phyloP scores from a whole-genome alignment of 2,329 filamentous ascomycete species.

The Monosporascus cannonballus region DNA sequence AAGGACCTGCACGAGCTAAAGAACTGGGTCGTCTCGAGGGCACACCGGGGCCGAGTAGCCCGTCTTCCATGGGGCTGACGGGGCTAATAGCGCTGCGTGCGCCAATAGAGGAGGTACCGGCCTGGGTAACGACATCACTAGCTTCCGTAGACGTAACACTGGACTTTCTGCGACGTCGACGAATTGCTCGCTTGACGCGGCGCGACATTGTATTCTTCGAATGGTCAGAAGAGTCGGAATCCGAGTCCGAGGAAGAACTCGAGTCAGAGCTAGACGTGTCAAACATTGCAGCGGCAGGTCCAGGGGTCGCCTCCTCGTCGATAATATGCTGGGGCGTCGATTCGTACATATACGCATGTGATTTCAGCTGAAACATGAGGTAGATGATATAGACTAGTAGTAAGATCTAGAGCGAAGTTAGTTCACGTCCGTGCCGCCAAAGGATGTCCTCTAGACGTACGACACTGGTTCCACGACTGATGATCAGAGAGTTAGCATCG shows the following conservation, averaged over 20 bases:
- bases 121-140: constrained; percentile 21
- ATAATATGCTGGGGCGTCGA: constrained; percentile 90
- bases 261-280: constrained; percentile 59
- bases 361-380: constrained; percentile 85
- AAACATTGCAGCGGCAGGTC: constrained; percentile 75
- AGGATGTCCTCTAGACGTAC: constrained; percentile 39
- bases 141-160: constrained; percentile 65
- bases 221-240: constrained; percentile 62
- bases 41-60: constrained; percentile 34
- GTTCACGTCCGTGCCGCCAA: constrained; percentile 1
- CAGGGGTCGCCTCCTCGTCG: constrained; percentile 83
- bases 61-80: constrained; percentile 12
- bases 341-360: constrained; percentile 85
- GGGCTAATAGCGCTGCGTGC: constrained; percentile 27
- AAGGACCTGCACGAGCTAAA: constrained; percentile 31
- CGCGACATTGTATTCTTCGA: constrained; percentile 62
- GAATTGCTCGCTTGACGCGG: constrained; percentile 70
- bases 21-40: constrained; percentile 29
- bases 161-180: constrained; percentile 69
- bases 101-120: constrained; percentile 37
- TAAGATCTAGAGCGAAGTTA: constrained; percentile 49
- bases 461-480: constrained; percentile 85
- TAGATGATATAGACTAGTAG: constrained; percentile 79
- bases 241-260: constrained; percentile 53
- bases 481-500: constrained; percentile 67